Conservation (phyloP, 1,139 yeast genomes). For the Sugiyamaella novakii region DNA sequence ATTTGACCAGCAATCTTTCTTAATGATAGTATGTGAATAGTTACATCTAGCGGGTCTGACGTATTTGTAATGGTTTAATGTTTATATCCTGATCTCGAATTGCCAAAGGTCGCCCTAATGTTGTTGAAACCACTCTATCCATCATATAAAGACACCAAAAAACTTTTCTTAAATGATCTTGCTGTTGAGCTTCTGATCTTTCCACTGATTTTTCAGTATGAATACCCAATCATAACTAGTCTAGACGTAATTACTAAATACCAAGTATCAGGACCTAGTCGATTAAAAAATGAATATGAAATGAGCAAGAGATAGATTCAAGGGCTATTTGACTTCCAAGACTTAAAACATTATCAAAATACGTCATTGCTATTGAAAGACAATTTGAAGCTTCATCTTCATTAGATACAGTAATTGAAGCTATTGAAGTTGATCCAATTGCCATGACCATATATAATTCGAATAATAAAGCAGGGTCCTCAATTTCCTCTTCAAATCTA, state of each 20-base stretch:
- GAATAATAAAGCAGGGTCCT: slow-evolving; percentile 29
- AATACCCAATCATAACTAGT: slow-evolving; percentile 64
- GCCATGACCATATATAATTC: slow-evolving; percentile 32
- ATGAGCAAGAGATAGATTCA: slow-evolving; percentile 31
- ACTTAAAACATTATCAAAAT: slow-evolving; percentile 23
- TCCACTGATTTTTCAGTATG: slow-evolving; percentile 48
- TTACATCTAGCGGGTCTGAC: slow-evolving; percentile 19
- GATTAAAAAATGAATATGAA: slow-evolving; percentile 34
- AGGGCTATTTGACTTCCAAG: slow-evolving; percentile 27
- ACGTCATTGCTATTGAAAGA: slow-evolving; percentile 27
- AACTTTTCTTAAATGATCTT: slow-evolving; percentile 31
- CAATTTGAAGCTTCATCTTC: slow-evolving; percentile 31
- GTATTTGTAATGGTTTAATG: slow-evolving; percentile 15
- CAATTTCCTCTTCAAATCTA: slow-evolving; percentile 16
- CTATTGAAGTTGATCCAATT: slow-evolving; percentile 33
- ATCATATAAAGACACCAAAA: slow-evolving; percentile 36
- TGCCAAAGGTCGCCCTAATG: slow-evolving; percentile 35
- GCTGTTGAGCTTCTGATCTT: slow-evolving; percentile 27
- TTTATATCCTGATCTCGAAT: slow-evolving; percentile 34
- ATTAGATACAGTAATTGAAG: slow-evolving; percentile 28
- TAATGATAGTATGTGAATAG: slow-evolving; percentile 31
- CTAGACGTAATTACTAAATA: slow-evolving; percentile 55
- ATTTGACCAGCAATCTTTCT: slow-evolving; percentile 32
- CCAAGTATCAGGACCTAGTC: slow-evolving; percentile 37
- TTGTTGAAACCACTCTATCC: slow-evolving; percentile 35